Base-by-base conservation (phyloP, 768 basidiomycete species). In the Phallus indusiatus region DNA sequence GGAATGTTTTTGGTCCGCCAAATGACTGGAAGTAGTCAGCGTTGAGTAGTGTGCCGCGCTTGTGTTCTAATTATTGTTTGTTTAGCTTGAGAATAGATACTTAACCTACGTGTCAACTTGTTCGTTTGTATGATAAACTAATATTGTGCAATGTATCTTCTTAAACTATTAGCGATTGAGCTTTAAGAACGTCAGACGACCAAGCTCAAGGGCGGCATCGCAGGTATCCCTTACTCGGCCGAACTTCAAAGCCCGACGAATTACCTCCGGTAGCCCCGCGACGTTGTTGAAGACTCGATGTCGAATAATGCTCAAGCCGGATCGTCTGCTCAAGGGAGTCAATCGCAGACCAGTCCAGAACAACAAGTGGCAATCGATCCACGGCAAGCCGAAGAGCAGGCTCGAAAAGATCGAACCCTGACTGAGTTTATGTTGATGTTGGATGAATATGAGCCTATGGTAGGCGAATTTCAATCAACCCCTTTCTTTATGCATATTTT, bases 381-480 rank as follows among this genome's bases (percentile, higher is more conserved):
- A 1, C 81, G 86, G 47, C 85, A 88, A 64, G 82, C 81, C 6
- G 81, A 86, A 17, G 89, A 90, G 65, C 86, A 88, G 62, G 90
- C 89, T 0, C 76, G 89, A 65, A 92, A 92, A 67, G 94, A 97
- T 73, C 79, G 88, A 53, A 94, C 90, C 0, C 71, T 98, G 53
- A 90, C 90, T 5, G 93, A 97, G 68, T 94, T 98, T 66, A 79
- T 98, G 76, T 77, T 94, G 42, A 92, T 95, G 91, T 76, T 98
- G 34, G 95, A 98, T 66, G 94, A 95, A 52, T 97, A 96, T 68
- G 91, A 97, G 67, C 95, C 95, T 48, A 71, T 98, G 70, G 95
- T 95, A 67, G 60, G 82, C 73, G 17, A 49, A 14, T 49, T 42
- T 21, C 1, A 28, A 5, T 28, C 28, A 28, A 28, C 28, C 28